These are phyloP conservation scores for Picochlorum costavermella DNA, from an alignment of 139 green algal genomes.

Conservation along the genomic window DNA sequence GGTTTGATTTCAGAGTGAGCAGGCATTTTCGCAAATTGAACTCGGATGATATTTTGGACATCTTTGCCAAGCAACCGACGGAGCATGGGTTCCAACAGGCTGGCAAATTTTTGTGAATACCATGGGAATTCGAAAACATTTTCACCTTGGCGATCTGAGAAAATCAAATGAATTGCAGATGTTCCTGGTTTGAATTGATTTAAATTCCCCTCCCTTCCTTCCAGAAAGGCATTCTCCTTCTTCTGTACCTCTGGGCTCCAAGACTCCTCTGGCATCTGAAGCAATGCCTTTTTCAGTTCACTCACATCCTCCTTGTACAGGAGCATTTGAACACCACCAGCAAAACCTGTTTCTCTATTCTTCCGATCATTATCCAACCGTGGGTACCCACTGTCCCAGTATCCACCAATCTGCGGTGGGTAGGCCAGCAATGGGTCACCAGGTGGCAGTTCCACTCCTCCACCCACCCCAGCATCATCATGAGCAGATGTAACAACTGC, in stretches of 20 bases:
- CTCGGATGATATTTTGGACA: slow-evolving; percentile 52
- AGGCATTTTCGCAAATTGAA: slow-evolving; percentile 60
- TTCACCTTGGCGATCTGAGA: slow-evolving; percentile 39
- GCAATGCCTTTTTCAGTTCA: slow-evolving; percentile 25
- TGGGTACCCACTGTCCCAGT: slow-evolving; percentile 45
- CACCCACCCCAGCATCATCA: background rate
- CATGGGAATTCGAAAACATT: slow-evolving; percentile 56
- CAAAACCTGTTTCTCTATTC: background rate
- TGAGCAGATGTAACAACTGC: background rate
- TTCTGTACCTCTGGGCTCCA: slow-evolving; percentile 29
- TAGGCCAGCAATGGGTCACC: slow-evolving; percentile 7
- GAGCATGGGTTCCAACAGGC: slow-evolving; percentile 46
- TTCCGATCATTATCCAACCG: slow-evolving; percentile 32
- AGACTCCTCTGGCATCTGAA: background rate
- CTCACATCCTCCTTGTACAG: slow-evolving; percentile 31
- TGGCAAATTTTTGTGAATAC: slow-evolving; percentile 42
- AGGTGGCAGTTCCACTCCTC: background rate
- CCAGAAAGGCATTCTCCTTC: slow-evolving; percentile 41
- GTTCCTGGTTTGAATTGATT: slow-evolving; percentile 54
- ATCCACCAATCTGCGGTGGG: slow-evolving; percentile 4
- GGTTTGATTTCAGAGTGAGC: slow-evolving; percentile 30
- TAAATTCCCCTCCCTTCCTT: slow-evolving; percentile 37
- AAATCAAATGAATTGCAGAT: slow-evolving; percentile 45
- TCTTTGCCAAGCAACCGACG: slow-evolving; percentile 33
- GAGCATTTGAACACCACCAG: slow-evolving; percentile 40